These are phyloP conservation scores for Globisporangium perplexum DNA, from an alignment of 352 stramenopile genomes.

Conservation along the genomic window DNA sequence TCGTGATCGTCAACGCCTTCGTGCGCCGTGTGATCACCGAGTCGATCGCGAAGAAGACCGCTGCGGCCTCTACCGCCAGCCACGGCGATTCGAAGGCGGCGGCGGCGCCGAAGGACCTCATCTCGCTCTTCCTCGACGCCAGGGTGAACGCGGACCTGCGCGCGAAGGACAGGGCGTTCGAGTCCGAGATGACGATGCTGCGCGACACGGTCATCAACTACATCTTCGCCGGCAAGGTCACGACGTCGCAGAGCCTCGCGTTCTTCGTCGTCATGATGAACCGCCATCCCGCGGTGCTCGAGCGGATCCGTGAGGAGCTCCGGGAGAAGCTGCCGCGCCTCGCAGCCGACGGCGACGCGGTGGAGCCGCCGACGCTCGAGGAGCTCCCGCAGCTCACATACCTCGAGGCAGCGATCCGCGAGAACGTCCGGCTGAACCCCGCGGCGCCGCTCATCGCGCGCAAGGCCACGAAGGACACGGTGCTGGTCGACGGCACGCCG, in stretches of 20 bases:
- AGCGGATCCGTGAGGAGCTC: slow-evolving; percentile 39
- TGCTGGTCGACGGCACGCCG: slow-evolving; percentile 50
- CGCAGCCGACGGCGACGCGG: slow-evolving; percentile 13
- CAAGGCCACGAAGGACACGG: slow-evolving; percentile 32
- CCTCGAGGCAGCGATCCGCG: slow-evolving; percentile 51
- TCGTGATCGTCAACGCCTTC: slow-evolving; percentile 53
- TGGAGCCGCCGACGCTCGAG: slow-evolving; percentile 24
- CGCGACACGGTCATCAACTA: slow-evolving; percentile 79
- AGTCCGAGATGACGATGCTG: slow-evolving; percentile 2
- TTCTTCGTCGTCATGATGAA: slow-evolving; percentile 82
- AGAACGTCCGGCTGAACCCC: slow-evolving; percentile 62
- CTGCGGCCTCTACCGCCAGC: no score
- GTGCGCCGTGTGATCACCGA: slow-evolving; percentile 10
- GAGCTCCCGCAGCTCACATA: slow-evolving; percentile 48
- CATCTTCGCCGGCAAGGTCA: slow-evolving; percentile 69
- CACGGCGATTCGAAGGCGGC: no score
- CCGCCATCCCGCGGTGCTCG: slow-evolving; percentile 42
- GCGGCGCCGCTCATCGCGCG: slow-evolving; percentile 23
- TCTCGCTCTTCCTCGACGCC: slow-evolving; percentile 38
- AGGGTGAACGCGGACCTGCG: slow-evolving; percentile 20
- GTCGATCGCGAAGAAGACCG: neutral
- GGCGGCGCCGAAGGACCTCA: slow-evolving; percentile 18
- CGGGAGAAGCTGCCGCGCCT: slow-evolving; percentile 26
- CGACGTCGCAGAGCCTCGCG: slow-evolving; percentile 53
- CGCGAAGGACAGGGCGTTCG: slow-evolving; percentile 11